Conservation (phyloP, 2,329 filamentous ascomycete genomes). For the Neophaeococcomyces mojaviensis region DNA sequence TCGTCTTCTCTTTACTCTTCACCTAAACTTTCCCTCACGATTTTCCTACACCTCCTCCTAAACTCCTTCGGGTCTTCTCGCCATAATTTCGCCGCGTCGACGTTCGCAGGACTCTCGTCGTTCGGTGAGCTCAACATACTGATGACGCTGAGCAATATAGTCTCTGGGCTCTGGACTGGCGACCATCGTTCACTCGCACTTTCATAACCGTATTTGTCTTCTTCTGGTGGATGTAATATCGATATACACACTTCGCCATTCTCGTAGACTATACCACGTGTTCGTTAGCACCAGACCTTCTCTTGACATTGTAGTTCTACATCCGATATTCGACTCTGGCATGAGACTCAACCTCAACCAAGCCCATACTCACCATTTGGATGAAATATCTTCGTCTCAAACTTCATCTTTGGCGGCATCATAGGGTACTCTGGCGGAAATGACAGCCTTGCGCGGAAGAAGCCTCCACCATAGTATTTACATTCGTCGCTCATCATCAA, state of each 20-base stretch:
- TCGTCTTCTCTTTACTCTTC: constrained; percentile 44
- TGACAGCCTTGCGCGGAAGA: constrained; percentile 76
- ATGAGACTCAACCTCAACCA: constrained; percentile 9
- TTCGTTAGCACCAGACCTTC: neutral
- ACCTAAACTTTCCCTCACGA: constrained; percentile 73
- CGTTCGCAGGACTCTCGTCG: constrained; percentile 89
- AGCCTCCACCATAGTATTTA: constrained; percentile 87
- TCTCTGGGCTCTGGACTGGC: constrained; percentile 90
- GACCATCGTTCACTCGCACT: constrained; percentile 83
- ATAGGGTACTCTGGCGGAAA: constrained; percentile 85
- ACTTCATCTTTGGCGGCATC: constrained; percentile 80
- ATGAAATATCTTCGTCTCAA: constrained; percentile 81
- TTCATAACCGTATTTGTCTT: constrained; percentile 93
- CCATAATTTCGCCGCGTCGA: constrained; percentile 84
- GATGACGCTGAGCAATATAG: constrained; percentile 85
- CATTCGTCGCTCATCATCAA: constrained; percentile 95
- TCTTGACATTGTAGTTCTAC: neutral
- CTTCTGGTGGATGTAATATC: constrained; percentile 89
- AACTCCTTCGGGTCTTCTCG: constrained; percentile 75
- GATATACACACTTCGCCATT: constrained; percentile 90
- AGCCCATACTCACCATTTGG: constrained; percentile 59
- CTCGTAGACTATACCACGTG: constrained; percentile 57
- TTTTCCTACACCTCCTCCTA: constrained; percentile 66
- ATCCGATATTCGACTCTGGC: neutral
- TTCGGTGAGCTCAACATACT: constrained; percentile 89